phyloP scores from a whole-genome alignment of 2,329 filamentous ascomycete genomes.

The Sporothrix inflata region DNA sequence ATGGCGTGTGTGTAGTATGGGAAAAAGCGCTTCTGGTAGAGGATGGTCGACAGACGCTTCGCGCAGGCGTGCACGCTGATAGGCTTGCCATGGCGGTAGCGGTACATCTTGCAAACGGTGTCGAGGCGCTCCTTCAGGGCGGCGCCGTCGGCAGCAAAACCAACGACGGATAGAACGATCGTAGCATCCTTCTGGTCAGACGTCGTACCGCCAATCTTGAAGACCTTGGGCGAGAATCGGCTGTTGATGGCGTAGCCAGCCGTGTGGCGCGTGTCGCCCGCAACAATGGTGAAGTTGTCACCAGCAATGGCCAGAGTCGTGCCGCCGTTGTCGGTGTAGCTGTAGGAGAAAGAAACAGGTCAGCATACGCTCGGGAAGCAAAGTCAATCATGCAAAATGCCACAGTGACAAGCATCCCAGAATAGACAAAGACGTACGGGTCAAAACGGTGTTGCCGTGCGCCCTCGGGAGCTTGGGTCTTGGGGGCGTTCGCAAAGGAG shows the following conservation, averaged over 20 bases:
- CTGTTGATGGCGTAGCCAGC: slow-evolving; percentile 99
- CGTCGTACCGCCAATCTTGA: slow-evolving; percentile 92
- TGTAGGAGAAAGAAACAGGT: slow-evolving; percentile 42
- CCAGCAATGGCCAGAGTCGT: slow-evolving; percentile 95
- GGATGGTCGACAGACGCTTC: slow-evolving; percentile 89
- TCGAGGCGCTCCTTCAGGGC: slow-evolving; percentile 93
- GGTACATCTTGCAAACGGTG: slow-evolving; percentile 97
- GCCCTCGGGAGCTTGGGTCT: slow-evolving; percentile 55
- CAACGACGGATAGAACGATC: slow-evolving; percentile 90
- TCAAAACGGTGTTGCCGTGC: slow-evolving; percentile 82
- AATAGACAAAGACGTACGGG: slow-evolving; percentile 67
- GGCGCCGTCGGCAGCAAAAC: slow-evolving; percentile 92
- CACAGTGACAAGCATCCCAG: background rate
- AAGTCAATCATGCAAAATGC: background rate
- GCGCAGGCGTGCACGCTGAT: slow-evolving; percentile 95
- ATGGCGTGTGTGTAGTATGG: slow-evolving; percentile 98
- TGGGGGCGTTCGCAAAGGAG: slow-evolving; percentile 66
- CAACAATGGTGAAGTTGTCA: slow-evolving; percentile 92
- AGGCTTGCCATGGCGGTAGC: slow-evolving; percentile 94
- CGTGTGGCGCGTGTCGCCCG: slow-evolving; percentile 94
- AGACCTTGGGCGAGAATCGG: slow-evolving; percentile 91
- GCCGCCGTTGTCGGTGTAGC: slow-evolving; percentile 97
- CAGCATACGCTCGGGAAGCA: background rate
- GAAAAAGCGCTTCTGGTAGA: slow-evolving; percentile 98
- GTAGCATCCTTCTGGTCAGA: slow-evolving; percentile 81